Base-by-base conservation (phyloP, 495 filamentous ascomycete genomes). In the Penicillium samsonianum region DNA sequence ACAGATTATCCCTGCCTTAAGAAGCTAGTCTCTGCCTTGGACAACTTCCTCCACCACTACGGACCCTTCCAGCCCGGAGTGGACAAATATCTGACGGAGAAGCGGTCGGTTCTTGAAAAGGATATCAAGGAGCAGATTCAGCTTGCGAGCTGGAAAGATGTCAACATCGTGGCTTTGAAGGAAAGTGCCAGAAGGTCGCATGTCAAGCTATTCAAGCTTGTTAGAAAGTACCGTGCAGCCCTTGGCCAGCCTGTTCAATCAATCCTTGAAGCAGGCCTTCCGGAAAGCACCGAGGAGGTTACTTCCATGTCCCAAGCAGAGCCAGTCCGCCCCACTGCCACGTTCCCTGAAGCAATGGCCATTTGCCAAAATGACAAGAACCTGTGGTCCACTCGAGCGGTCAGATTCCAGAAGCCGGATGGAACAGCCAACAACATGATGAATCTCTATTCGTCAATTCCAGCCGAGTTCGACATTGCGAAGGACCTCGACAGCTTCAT, bases 101-200 rank as follows among this genome's bases (percentile, higher is more conserved):
- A 85, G 23, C 79, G 90, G 52, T 72, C 73, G 1, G 75, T 80
- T 5, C 76, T 96, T 9, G 92, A 96, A 67, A 95, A 90, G 67
- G 82, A 90, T 45, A 88, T 98, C 79, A 90, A 88, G 61, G 89
- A 96, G 59, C 86, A 96, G 28, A 80, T 98, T 20, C 80, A 92
- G 30, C 72, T 98, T 55, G 90, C 91, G 2, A 96, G 90, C 67
- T 98, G 95, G 95, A 94, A 95, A 65, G 95, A 98, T 62, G 96
- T 88, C 22, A 98, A 96, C 60, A 93, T 99, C 50, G 84, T 88
- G 52, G 88, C 90, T 7, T 73, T 99, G 38, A 80, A 84, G 64
- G 92, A 96, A 57, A 96, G 92, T 70, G 90, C 94, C 2, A 84
- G 87, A 65, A 85, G 88, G 54, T 97, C 93, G 8, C 95, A 98